Percentiles rank a stretch among this genome's conserved stretches.
Evolutionary conservation across 2,329 filamentous ascomycete genomes (phyloP).

Genomic region (Plectosphaerella plurivora): DNA sequence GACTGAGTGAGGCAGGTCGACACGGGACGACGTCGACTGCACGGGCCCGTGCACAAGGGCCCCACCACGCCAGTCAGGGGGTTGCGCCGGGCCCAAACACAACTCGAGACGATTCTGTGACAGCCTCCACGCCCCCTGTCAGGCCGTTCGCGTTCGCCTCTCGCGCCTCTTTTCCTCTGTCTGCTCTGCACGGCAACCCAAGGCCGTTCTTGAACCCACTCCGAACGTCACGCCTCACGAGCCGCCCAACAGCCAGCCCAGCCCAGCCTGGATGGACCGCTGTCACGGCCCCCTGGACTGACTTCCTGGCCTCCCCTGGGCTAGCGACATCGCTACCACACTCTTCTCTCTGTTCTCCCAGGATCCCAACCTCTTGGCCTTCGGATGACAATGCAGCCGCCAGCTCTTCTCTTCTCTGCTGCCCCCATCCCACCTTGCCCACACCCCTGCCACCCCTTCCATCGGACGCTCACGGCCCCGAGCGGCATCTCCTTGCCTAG

Average conservation of each 20-base stretch:
- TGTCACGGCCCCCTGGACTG: neutral
- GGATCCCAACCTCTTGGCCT: neutral
- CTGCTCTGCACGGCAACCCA: neutral
- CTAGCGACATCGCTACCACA: neutral
- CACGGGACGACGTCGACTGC: neutral
- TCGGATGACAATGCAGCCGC: constrained; percentile 7
- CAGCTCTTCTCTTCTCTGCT: constrained; percentile 6
- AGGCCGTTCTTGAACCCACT: constrained; percentile 1
- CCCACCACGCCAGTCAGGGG: neutral
- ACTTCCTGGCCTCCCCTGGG: neutral
- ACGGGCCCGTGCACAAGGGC: neutral
- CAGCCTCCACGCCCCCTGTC: constrained; percentile 19
- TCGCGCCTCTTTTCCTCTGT: neutral
- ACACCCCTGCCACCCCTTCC: constrained; percentile 1
- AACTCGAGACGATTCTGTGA: constrained; percentile 47
- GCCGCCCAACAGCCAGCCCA: neutral
- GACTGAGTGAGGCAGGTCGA: neutral
- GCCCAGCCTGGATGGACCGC: neutral
- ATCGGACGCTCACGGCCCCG: constrained; percentile 24
- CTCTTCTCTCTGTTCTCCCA: constrained; percentile 1
- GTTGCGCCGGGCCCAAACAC: constrained; percentile 33
- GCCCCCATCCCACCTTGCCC: neutral
- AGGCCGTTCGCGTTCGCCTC: neutral
- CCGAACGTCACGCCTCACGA: neutral
- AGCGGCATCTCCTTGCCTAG: constrained; percentile 4